Percentiles rank a stretch among this genome's conserved stretches.
Evolutionary conservation across 331 rosid species (phyloP).

Genomic region (Stylosanthes scabra): DNA sequence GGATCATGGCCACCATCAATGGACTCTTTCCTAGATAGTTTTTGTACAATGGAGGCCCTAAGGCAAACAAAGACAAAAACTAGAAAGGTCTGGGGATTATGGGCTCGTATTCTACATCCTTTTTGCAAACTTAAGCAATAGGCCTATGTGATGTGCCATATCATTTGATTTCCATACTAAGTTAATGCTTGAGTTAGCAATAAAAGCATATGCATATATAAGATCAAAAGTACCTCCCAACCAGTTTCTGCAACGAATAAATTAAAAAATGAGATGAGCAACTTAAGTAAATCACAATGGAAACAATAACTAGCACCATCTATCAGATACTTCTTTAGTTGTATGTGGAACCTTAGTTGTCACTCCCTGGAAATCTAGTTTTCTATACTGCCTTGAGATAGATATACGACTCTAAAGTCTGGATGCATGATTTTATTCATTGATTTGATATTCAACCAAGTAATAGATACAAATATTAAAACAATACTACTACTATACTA

Average conservation of each 20-base stretch:
- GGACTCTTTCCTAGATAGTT: too few relatives aligned
- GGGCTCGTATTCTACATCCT: too few relatives aligned
- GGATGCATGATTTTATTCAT: slow-evolving; percentile 17
- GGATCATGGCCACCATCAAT: slow-evolving; percentile 13
- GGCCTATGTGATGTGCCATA: too few relatives aligned
- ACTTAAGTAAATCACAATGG: neutral
- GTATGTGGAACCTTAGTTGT: slow-evolving; percentile 2
- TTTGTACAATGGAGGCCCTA: too few relatives aligned
- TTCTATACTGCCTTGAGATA: slow-evolving; percentile 9
- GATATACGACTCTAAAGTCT: neutral
- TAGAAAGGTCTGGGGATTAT: too few relatives aligned
- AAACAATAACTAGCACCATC: neutral
- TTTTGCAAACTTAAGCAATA: too few relatives aligned
- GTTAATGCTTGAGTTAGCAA: neutral
- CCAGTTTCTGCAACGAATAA: neutral
- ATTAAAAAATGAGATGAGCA: neutral
- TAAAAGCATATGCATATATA: neutral
- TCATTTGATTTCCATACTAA: neutral
- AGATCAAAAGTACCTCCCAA: neutral
- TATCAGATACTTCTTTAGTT: neutral
- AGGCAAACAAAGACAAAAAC: too few relatives aligned
- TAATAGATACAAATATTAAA: slow-evolving; percentile 27
- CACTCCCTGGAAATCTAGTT: neutral
- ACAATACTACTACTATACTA: neutral
- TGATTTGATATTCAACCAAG: neutral